Evolutionary conservation across 768 basidiomycete species (phyloP).

Genomic region (Lactifluus volemus): DNA sequence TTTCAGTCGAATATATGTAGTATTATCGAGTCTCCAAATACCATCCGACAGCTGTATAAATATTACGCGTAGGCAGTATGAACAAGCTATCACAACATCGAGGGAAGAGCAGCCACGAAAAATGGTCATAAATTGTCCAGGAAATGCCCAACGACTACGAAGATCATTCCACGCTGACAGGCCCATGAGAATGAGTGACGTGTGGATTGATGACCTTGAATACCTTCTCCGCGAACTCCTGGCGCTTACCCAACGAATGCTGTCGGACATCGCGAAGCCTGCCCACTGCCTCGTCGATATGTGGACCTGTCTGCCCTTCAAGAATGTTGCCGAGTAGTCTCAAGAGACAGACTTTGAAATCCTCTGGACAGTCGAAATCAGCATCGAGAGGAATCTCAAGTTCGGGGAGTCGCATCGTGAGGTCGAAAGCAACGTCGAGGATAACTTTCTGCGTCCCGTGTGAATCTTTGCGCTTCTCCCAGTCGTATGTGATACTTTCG

Average conservation of each 20-base stretch:
- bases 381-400: not conserved
- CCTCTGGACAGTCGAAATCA: not conserved
- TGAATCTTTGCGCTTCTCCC: not conserved
- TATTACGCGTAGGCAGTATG: too few species aligned
- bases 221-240: not conserved
- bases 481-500: conserved; percentile 3
- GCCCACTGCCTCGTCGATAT: not conserved
- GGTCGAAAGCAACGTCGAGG: conserved; percentile 23
- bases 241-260: not conserved
- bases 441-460: conserved; percentile 16
- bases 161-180: too few species aligned
- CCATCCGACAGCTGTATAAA: too few species aligned
- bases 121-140: too few species aligned
- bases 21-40: too few species aligned
- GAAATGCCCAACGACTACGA: too few species aligned
- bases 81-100: too few species aligned
- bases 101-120: too few species aligned
- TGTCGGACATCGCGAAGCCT: not conserved
- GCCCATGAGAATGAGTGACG: too few species aligned
- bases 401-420: conserved; percentile 16
- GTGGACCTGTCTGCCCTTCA: not conserved
- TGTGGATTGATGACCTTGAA: not conserved
- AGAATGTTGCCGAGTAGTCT: not conserved
- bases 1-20: too few species aligned
- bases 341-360: not conserved